Base-by-base conservation (phyloP, 306 rosid genomes). In the Psophocarpus tetragonolobus region DNA sequence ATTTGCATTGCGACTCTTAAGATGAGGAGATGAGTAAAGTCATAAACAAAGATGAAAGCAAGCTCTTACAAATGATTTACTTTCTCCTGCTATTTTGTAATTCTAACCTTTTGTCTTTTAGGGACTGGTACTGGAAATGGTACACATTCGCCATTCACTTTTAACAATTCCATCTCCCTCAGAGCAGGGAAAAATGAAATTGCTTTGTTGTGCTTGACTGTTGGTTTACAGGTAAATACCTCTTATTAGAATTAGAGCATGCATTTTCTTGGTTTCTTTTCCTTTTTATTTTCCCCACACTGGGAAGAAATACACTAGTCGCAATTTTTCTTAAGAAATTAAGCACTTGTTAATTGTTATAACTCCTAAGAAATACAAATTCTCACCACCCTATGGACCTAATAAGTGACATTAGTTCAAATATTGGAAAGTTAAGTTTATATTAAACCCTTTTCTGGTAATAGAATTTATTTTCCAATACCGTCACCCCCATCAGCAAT, bases 41-140 rank as follows among this genome's bases (percentile, higher is more conserved):
- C 82, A 23, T 63, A 8, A 35, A 77, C 47, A 30, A 6, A 23
- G 45, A 56, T 24, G 2, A 35, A 1, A 77, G 65, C 9, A 15
- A 33, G 65, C 57, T 75, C 75, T 65, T 13, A 18, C 15, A 51
- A 66, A 50, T 79, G 4, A 23, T 35, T 68, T 68, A 17, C n/a
- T 50, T 56, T 33, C 14, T 15, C n/a, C 0, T 27, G 12, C 12
- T 44, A 45, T 58, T 65, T 53, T 11, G 33, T 17, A 42, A 9
- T 61, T 62, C 81, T 8, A 68, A 69, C 68, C 51, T 45, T 60
- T 42, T 47, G 24, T 21, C 57, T 39, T 82, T 84, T 81, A 94
- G 98, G 89, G 67, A 90, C 88, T 84, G 98, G 85, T 74, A 48
- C 84, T 85, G 98, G 98, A 85, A 90, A 90, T 78, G 98, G 98